A percentile compares a stretch with the other conserved stretches of the same genome.
phyloP scores from a whole-genome alignment of 73 alveolate species.

The Blepharisma japonicum region DNA sequence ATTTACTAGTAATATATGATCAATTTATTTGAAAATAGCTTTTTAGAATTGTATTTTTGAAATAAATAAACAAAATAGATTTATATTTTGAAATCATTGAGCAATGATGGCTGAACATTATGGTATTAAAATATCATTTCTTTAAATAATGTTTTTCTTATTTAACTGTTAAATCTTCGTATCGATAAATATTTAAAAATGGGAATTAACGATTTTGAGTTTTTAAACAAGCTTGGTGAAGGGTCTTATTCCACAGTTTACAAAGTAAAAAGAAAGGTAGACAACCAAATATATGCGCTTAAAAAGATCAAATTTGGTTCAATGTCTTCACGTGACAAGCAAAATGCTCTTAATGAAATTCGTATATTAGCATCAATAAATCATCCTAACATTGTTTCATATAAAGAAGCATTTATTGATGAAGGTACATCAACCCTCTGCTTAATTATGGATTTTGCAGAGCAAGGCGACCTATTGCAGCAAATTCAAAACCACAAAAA shows the following conservation, averaged over 20 bases:
- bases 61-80: no score
- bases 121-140: no score
- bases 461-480: conserved; percentile 56
- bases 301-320: conserved; percentile 73
- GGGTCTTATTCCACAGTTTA: conserved; percentile 82
- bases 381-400: conserved; percentile 61
- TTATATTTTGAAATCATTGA: no score
- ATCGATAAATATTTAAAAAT: no score
- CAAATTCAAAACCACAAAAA: conserved; percentile 41
- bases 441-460: conserved; percentile 54
- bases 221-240: conserved; percentile 57
- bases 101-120: no score
- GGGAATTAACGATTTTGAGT: neutral
- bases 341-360: conserved; percentile 76
- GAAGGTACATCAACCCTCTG: conserved; percentile 26
- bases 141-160: no score
- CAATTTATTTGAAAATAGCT: no score
- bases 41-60: no score
- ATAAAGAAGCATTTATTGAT: conserved; percentile 82
- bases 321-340: conserved; percentile 68
- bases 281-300: conserved; percentile 70
- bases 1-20: no score
- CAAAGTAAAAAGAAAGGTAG: conserved; percentile 62
- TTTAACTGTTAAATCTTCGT: no score
- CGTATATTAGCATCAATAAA: conserved; percentile 76